phyloP scores from a whole-genome alignment of 1,284 basidiomycete genomes.

The Sporisorium reilianum region DNA sequence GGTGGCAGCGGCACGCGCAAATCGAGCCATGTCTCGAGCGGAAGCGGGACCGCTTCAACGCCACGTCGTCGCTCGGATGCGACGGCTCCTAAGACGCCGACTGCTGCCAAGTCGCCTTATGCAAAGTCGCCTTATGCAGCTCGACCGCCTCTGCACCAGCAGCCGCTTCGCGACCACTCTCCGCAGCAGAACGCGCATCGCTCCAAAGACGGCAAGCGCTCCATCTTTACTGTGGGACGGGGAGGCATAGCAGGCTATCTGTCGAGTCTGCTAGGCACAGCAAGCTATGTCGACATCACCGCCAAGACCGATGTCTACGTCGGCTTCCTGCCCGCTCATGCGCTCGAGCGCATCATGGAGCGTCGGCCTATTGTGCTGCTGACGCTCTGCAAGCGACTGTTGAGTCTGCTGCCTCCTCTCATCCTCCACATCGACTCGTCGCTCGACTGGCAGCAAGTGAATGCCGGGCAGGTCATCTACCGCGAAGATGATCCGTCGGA shows the following conservation, averaged over 20 bases:
- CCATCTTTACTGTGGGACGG: constrained; percentile 85
- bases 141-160: constrained; percentile 21
- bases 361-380: constrained; percentile 93
- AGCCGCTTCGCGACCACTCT: constrained; percentile 14
- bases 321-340: constrained; percentile 88
- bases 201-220: constrained; percentile 41
- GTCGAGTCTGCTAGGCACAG: constrained; percentile 89
- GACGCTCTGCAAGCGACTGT: constrained; percentile 94
- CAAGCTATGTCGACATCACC: constrained; percentile 94
- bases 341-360: constrained; percentile 90
- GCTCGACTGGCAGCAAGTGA: constrained; percentile 97
- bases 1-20: constrained; percentile 18
- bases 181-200: constrained; percentile 14
- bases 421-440: constrained; percentile 97
- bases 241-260: constrained; percentile 98
- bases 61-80: constrained; percentile 15
- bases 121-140: too few species aligned
- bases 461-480: constrained; percentile 90
- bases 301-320: constrained; percentile 98
- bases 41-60: background rate
- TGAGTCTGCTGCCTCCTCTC: constrained; percentile 91
- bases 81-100: constrained; percentile 2
- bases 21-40: constrained; percentile 16
- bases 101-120: constrained; percentile 4
- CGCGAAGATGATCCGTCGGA: constrained; percentile 88